Evolutionary conservation across 768 basidiomycete species (phyloP).

Genomic region (Tephrocybe sp.): DNA sequence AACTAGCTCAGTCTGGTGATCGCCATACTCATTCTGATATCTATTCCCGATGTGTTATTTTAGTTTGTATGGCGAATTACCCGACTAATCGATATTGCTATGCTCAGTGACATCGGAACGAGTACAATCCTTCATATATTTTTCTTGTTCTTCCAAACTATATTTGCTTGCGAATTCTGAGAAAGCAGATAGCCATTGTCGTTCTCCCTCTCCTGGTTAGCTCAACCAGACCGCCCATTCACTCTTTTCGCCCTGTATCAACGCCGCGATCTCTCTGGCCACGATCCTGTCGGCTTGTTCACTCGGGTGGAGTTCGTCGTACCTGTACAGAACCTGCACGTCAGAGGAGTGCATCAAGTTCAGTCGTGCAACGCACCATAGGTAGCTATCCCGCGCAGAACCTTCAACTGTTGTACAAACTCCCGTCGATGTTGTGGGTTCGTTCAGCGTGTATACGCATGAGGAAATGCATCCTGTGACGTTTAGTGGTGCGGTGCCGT

Average conservation of each 20-base stretch:
- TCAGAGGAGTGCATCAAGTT: background rate
- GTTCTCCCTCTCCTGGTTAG: too few relatives aligned
- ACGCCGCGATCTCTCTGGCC: slow-evolving; percentile 38
- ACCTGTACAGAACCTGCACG: slow-evolving; percentile 17
- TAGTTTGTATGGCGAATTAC: too few relatives aligned
- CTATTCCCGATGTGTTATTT: too few relatives aligned
- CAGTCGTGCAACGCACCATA: slow-evolving; percentile 37
- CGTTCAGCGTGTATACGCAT: slow-evolving; percentile 42
- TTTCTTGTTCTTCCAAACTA: too few relatives aligned
- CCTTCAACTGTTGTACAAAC: slow-evolving; percentile 30
- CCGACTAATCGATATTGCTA: too few relatives aligned
- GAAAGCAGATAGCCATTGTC: too few relatives aligned
- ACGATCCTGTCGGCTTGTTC: slow-evolving; percentile 36
- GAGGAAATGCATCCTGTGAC: slow-evolving; percentile 50
- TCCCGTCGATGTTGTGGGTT: slow-evolving; percentile 13
- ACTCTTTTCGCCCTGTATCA: slow-evolving; percentile 35
- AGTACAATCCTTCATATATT: too few relatives aligned
- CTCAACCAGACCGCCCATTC: slow-evolving; percentile 42
- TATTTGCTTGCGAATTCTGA: too few relatives aligned
- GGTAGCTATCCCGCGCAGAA: slow-evolving; percentile 41
- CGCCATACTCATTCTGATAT: too few relatives aligned
- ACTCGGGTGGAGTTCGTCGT: slow-evolving; percentile 37
- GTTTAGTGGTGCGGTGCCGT: slow-evolving; percentile 62
- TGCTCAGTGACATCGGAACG: too few relatives aligned
- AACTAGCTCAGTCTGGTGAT: too few relatives aligned